Evolutionary conservation across 495 filamentous ascomycete species (phyloP), one percentile per base, ranked within the genome.

Genomic region (Tetracladium setigerum): DNA sequence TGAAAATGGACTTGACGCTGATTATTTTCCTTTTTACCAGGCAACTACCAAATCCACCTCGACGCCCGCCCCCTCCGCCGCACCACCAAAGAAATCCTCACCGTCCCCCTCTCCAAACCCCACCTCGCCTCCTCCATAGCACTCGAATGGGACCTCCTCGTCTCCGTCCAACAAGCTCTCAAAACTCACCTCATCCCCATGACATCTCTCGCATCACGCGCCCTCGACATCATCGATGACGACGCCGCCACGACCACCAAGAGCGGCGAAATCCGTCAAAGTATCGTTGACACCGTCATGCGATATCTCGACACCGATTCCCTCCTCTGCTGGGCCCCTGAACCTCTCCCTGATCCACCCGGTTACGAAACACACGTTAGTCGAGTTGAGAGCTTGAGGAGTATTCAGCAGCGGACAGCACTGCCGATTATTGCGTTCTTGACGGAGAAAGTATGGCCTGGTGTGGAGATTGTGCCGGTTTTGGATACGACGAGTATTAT

Each of bases 261-360:
- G 39, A 59, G 15, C 51, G 62, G 6, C 67, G 68, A 27, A 3
- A 55, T 74, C 30, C 71, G 89, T 34, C 55, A 72, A 1, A 69
- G 73, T 30, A 82, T 95, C 12, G 63, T 83, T 15, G 67, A 59
- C 10, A 84, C 78, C 40, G 64, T 89, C 30, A 76, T 97, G 73
- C 77, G 84, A 8, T 96, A 97, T 62, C 70, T 98, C 6, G 80
- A 89, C 46, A 98, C 92, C 0, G 92, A 98, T 63, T 90, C 87
- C 0, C 67, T 96, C n/a, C 77, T 98, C 9, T 98, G 92, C 71
- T 91, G 86, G 83, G 87, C 86, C 16, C 84, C 84, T 2, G 84
- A 84, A 54, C 64, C 69, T 19, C 58, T 59, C 13, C 52, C 67
- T 12, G 54, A 53, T 22, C 51, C 54, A 12, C 58, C 58, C 11